Conservation (phyloP, 75 land plant genomes). For the Sequoiadendron giganteum region DNA sequence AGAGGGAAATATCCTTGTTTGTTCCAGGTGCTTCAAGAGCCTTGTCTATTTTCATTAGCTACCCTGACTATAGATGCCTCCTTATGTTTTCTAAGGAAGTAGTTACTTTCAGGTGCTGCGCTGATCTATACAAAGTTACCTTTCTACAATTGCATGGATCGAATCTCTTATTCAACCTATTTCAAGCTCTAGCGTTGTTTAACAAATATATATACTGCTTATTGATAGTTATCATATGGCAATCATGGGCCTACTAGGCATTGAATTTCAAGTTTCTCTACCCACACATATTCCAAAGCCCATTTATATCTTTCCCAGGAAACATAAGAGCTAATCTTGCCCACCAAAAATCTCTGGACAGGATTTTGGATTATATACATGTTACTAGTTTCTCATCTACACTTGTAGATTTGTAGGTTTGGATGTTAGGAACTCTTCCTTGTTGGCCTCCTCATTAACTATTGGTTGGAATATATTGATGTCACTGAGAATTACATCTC, state of each 20-base stretch:
- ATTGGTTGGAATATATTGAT: background rate
- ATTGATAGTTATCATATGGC: no score
- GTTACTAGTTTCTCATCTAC: background rate
- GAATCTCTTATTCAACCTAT: background rate
- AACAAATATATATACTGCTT: background rate
- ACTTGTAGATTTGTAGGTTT: background rate
- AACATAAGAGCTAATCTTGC: background rate
- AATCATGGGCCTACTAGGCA: background rate
- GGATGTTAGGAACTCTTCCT: background rate
- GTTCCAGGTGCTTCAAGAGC: background rate
- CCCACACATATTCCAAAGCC: background rate
- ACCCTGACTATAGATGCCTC: background rate
- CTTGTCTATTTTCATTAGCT: background rate
- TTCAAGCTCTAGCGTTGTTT: background rate
- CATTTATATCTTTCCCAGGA: background rate
- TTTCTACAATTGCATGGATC: background rate
- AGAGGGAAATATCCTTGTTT: background rate
- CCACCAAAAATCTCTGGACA: background rate
- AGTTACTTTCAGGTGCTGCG: background rate
- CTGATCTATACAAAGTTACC: background rate
- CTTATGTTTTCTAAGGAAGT: background rate
- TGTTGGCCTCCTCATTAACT: background rate
- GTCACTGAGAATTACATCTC: background rate
- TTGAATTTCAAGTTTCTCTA: background rate
- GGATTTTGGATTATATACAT: background rate